Base-by-base conservation (phyloP, 768 basidiomycete genomes). In the Boletus tylopilopsis region DNA sequence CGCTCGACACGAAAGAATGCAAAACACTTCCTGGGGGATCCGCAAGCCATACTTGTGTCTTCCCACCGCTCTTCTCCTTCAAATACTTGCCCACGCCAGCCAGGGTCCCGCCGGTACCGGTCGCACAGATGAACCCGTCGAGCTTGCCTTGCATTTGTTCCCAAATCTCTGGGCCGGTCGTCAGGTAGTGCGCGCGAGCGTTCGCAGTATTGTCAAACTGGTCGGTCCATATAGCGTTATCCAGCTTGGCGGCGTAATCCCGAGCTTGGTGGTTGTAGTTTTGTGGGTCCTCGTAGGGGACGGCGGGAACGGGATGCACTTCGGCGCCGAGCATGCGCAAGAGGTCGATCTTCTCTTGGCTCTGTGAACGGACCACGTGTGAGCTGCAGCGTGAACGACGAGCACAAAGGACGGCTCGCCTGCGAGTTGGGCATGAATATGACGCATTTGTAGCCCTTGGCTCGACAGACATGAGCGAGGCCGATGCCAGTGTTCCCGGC, bases 211-310 rank as follows among this genome's bases (percentile, higher is more conserved):
- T 98, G 72, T 98, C 95, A 63, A 99, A 98, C 69, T 99, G 96
- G 73, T 99, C 80, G 8, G 92, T 97, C 95, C 96, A 98, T 49
- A 97, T 80, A 10, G 92, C 85, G 64, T 96, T 96, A 2, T 76
- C 71, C 21, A 85, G 66, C 15, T 73, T 71, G 34, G 79, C 77
- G 30, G 96, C 95, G 53, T 84, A 89, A 56, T 93, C 89, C 39
- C 85, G 84, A 23, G 96, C 96, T 71, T 94, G 93, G 72, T 98
- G 96, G 68, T 99, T 99, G 76, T 97, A 99, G 73, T 99, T 98
- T 52, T 76, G 68, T 6, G 94, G 93, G 68, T 99, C 85, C 61
- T 97, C 94, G 66, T 89, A 98, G 11, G 96, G 84, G 27, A 99
- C 96, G 2, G 95, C 94, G 16, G 96, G 93, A 2, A 99, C 96